phyloP scores from a whole-genome alignment of 2,329 filamentous ascomycete genomes.

The Fusarium paranaense region DNA sequence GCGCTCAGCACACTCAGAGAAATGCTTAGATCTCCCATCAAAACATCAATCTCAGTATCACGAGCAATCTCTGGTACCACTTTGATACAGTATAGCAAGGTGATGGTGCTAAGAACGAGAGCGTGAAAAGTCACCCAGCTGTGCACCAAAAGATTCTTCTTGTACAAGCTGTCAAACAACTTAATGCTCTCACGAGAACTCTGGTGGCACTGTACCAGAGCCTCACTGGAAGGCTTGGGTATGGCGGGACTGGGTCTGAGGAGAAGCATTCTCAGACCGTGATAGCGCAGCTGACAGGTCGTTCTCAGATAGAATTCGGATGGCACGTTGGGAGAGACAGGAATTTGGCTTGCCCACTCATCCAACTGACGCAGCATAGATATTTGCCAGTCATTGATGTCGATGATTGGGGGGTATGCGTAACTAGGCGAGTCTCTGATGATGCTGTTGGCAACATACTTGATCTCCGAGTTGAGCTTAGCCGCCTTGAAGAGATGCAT shows the following conservation, averaged over 20 bases:
- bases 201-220: slow-evolving; percentile 55
- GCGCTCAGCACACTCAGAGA: slow-evolving; percentile 62
- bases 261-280: slow-evolving; percentile 61
- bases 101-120: slow-evolving; percentile 60
- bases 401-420: slow-evolving; percentile 58
- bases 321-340: slow-evolving; percentile 25
- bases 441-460: slow-evolving; percentile 66
- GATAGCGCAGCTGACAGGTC: slow-evolving; percentile 59
- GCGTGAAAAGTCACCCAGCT: slow-evolving; percentile 63
- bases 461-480: slow-evolving; percentile 67
- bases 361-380: slow-evolving; percentile 55
- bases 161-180: slow-evolving; percentile 57
- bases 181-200: slow-evolving; percentile 56
- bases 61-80: slow-evolving; percentile 56
- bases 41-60: slow-evolving; percentile 50
- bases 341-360: slow-evolving; percentile 54
- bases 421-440: slow-evolving; percentile 59
- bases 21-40: slow-evolving; percentile 56
- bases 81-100: slow-evolving; percentile 64
- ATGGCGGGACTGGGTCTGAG: slow-evolving; percentile 65
- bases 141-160: slow-evolving; percentile 57
- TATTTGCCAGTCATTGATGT: slow-evolving; percentile 60
- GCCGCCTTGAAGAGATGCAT: slow-evolving; percentile 62
- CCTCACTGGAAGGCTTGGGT: slow-evolving; percentile 56
- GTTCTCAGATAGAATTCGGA: slow-evolving; percentile 41